Evolutionary conservation across 2,329 filamentous ascomycete genomes (phyloP), one percentile per base, ranked within the genome.

Genomic region (Mollisia scopiformis): DNA sequence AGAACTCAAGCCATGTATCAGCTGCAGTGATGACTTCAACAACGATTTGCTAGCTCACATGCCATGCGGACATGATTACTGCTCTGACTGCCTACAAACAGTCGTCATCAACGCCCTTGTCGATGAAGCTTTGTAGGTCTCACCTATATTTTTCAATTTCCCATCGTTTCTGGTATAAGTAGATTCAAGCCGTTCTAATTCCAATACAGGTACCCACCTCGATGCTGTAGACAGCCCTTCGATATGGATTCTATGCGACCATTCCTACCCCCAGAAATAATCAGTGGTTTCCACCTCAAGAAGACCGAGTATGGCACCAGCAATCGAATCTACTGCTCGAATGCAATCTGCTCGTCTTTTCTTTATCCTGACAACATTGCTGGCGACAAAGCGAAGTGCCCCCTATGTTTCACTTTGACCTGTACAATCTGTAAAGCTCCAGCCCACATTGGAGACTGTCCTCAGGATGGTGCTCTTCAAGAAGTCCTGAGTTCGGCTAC

Each of bases 241-340:
- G 11, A 49, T 11, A 50, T 58, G 14, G 55, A 62, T 16, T 39
- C 37, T 3, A 61, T 61, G 58, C 25, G 47, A 14, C 10, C 28
- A 11, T 41, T 56, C n/a, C 47, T 61, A 1, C 52, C 46, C 3
- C 47, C 54, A 21, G 58, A 57, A 23, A 54, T 57, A n/a, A 61
- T 53, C 37, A 0, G 43, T 68, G 37, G 69, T 10, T 85, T 80
- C 61, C 64, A 71, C 8, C 69, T 69, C 1, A 86, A 82, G 66
- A 73, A 77, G 31, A 10, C 78, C 1, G 84, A 87, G 68, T 76
- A 79, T 10, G 74, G 74, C 1, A 82, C 80, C 0, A 65, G 71
- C 0, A 73, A 84, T 53, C 71, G 77, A 3, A 81, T 75, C 0
- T 86, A 87, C 66, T 87, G 84, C 60, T 75, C 78, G 37, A 51